Conservation (phyloP, 164 flowering plant species). For the Santalum album region DNA sequence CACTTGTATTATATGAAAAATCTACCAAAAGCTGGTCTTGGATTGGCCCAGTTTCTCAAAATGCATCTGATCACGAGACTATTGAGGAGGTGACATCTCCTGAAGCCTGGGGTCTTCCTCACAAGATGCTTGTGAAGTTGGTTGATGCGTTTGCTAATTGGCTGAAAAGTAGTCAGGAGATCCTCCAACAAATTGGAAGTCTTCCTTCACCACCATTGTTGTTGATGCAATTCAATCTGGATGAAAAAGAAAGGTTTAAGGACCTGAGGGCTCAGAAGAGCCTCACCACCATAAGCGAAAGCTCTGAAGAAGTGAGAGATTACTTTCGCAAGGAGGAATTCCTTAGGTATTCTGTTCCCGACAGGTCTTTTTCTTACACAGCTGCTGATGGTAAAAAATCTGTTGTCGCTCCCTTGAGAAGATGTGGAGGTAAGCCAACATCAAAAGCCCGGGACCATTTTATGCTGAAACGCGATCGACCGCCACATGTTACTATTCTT, state of each 20-base stretch:
- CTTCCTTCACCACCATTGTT: slow-evolving; percentile 80
- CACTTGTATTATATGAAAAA: slow-evolving; percentile 68
- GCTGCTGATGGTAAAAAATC: slow-evolving; percentile 95
- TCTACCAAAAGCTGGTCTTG: slow-evolving; percentile 80
- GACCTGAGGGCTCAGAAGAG: slow-evolving; percentile 95
- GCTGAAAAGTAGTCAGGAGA: slow-evolving; percentile 93
- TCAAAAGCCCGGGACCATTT: slow-evolving; percentile 97
- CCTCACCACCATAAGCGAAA: slow-evolving; percentile 69
- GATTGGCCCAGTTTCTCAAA: slow-evolving; percentile 60
- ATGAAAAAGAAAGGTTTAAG: slow-evolving; percentile 90
- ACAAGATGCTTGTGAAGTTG: slow-evolving; percentile 91
- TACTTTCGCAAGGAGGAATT: slow-evolving; percentile 85
- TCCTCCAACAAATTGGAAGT: slow-evolving; percentile 84
- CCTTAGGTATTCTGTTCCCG: slow-evolving; percentile 85
- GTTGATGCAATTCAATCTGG: slow-evolving; percentile 56
- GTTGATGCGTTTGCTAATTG: slow-evolving; percentile 97
- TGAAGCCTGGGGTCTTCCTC: slow-evolving; percentile 85
- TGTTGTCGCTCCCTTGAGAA: slow-evolving; percentile 90
- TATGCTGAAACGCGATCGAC: slow-evolving; percentile 90
- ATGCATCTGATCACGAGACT: slow-evolving; percentile 42
- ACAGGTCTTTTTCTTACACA: slow-evolving; percentile 86
- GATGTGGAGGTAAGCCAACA: slow-evolving; percentile 94
- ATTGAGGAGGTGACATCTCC: slow-evolving; percentile 68
- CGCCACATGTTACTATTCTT: slow-evolving; percentile 93
- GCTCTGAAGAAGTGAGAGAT: slow-evolving; percentile 79